Evolutionary conservation across 106 monocot genomes (phyloP).

Genomic region (Acorus gramineus): DNA sequence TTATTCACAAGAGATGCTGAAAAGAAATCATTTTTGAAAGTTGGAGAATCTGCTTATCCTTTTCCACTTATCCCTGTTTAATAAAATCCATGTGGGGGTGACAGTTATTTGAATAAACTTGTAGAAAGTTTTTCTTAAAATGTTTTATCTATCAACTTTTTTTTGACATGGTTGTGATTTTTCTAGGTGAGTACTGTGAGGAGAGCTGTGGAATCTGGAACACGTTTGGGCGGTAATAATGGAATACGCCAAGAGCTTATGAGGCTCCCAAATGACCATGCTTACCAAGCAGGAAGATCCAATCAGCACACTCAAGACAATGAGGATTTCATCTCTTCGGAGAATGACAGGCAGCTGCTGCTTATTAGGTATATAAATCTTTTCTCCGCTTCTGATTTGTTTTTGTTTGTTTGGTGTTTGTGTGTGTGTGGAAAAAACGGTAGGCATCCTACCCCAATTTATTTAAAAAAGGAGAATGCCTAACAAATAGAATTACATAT

Average conservation of each 20-base stretch:
- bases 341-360: constrained; percentile 76
- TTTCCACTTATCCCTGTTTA: too few species aligned
- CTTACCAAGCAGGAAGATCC: constrained; percentile 29
- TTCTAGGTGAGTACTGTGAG: constrained; percentile 53
- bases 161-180: background rate
- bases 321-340: constrained; percentile 88
- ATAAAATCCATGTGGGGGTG: background rate
- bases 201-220: constrained; percentile 61
- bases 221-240: constrained; percentile 20
- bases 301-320: constrained; percentile 28
- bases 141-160: too few species aligned
- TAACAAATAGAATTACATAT: too few species aligned
- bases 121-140: too few species aligned
- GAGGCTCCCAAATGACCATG: constrained; percentile 29
- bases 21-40: too few species aligned
- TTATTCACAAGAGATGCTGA: too few species aligned
- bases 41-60: too few species aligned
- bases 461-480: too few species aligned
- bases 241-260: constrained; percentile 41
- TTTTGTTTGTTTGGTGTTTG: background rate
- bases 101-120: too few species aligned
- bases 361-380: constrained; percentile 52
- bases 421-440: background rate
- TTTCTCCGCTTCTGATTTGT: background rate
- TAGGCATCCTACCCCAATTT: background rate